These are phyloP conservation scores for Phytophthora cactorum DNA, from an alignment of 352 stramenopile species.

Conservation along the genomic window DNA sequence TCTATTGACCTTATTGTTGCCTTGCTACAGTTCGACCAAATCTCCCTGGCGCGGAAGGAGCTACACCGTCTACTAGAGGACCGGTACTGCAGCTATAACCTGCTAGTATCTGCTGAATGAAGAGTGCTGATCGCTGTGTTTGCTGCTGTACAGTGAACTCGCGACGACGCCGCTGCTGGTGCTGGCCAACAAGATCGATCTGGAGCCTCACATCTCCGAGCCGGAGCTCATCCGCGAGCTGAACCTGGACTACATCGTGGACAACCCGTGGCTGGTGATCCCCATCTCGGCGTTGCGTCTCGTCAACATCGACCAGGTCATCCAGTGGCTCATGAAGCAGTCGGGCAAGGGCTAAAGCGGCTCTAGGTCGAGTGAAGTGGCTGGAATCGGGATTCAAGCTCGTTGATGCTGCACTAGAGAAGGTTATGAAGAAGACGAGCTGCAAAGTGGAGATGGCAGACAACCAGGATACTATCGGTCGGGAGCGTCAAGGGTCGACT, in stretches of 20 bases:
- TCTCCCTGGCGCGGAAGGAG: conserved; percentile 95
- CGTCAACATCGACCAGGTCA: conserved; percentile 98
- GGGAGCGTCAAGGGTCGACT: conserved; percentile 9
- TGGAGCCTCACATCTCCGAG: conserved; percentile 93
- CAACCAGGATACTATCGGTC: conserved; percentile 1
- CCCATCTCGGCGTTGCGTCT: conserved; percentile 96
- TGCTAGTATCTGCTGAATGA: neutral
- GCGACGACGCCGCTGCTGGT: conserved; percentile 95
- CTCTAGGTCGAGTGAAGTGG: conserved; percentile 12
- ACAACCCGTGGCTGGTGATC: conserved; percentile 99
- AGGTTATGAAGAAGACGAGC: conserved; percentile 22
- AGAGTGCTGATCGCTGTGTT: conserved; percentile 15
- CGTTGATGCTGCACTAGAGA: conserved; percentile 13
- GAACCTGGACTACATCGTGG: conserved; percentile 98
- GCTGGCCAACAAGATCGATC: conserved; percentile 99
- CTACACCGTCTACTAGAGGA: conserved; percentile 94
- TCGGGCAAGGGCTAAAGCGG: conserved; percentile 83
- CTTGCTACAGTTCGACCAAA: conserved; percentile 88
- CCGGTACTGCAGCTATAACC: conserved; percentile 57
- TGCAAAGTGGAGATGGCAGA: conserved; percentile 22
- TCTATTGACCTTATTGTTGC: conserved; percentile 6
- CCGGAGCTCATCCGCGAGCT: conserved; percentile 93
- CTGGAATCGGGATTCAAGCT: conserved; percentile 13
- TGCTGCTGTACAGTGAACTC: conserved; percentile 56
- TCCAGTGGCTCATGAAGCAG: conserved; percentile 97